Evolutionary conservation across 345 rosid genomes (phyloP).

Genomic region (Citrus hindsii): DNA sequence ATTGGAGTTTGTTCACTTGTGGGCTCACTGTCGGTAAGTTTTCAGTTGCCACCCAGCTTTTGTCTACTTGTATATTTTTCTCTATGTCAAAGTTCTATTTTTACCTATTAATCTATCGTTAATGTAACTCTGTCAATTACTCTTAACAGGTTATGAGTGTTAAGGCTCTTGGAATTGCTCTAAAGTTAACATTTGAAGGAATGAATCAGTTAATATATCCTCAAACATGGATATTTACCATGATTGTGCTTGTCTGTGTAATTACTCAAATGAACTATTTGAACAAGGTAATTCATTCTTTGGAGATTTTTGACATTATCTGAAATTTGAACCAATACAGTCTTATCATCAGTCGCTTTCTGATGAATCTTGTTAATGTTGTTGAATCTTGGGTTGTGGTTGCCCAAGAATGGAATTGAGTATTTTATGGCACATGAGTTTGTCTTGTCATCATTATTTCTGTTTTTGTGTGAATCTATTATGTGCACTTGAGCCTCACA

Average conservation of each 20-base stretch:
- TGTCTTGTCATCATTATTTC: not conserved
- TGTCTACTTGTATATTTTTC: not conserved
- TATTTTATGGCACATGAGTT: not conserved
- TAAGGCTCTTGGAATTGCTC: constrained; percentile 74
- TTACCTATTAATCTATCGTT: not conserved
- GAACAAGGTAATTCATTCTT: constrained; percentile 50
- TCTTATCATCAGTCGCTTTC: not conserved
- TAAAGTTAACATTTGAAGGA: constrained; percentile 72
- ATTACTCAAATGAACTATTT: constrained; percentile 74
- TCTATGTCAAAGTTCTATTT: not conserved
- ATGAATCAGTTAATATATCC: constrained; percentile 66
- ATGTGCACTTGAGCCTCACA: not conserved
- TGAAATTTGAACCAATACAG: not conserved
- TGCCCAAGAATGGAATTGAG: not conserved
- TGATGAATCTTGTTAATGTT: not conserved
- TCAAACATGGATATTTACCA: constrained; percentile 64
- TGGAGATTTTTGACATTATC: not conserved
- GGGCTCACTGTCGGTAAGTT: constrained; percentile 91
- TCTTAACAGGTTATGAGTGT: constrained; percentile 70
- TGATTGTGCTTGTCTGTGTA: constrained; percentile 59
- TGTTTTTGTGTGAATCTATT: not conserved
- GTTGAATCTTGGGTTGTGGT: not conserved
- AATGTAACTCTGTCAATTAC: not conserved
- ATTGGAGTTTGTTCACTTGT: constrained; percentile 93
- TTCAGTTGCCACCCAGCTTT: not conserved